Percentiles rank a stretch among this genome's conserved stretches.
Conservation (phyloP, 345 rosid genomes). For the Lepidium aucheri region DNA sequence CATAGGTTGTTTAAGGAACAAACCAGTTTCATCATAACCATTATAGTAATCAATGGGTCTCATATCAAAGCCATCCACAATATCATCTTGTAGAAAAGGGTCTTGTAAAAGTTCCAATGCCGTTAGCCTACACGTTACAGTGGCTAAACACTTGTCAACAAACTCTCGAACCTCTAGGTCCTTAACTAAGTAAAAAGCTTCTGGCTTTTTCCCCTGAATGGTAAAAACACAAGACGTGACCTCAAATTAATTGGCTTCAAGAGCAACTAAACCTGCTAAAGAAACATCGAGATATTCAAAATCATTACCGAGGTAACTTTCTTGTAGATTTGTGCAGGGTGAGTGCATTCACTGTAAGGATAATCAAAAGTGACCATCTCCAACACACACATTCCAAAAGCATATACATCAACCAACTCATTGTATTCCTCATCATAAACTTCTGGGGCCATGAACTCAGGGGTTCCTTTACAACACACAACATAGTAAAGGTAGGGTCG, state of each 20-base stretch:
- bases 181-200: conserved; percentile 68
- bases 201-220: conserved; percentile 74
- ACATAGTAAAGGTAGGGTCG: conserved; percentile 5
- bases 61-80: conserved; percentile 31
- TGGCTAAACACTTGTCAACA: conserved; percentile 92
- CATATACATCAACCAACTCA: conserved; percentile 89
- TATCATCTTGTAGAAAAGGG: conserved; percentile 60
- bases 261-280: background rate
- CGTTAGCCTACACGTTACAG: conserved; percentile 62
- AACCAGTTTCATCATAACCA: conserved; percentile 35
- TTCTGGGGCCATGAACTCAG: conserved; percentile 99
- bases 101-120: conserved; percentile 82
- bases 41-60: conserved; percentile 35
- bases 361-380: conserved; percentile 97
- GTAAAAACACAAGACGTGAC: conserved; percentile 10
- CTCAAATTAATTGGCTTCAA: background rate
- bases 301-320: conserved; percentile 82
- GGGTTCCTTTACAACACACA: conserved; percentile 55
- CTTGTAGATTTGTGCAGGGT: conserved; percentile 97
- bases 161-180: conserved; percentile 79
- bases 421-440: conserved; percentile 94
- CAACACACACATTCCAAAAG: conserved; percentile 95
- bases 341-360: conserved; percentile 94
- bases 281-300: background rate
- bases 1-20: conserved; percentile 43